Conservation (phyloP, 2,329 filamentous ascomycete genomes). For the Ophiosphaerella narmari region DNA sequence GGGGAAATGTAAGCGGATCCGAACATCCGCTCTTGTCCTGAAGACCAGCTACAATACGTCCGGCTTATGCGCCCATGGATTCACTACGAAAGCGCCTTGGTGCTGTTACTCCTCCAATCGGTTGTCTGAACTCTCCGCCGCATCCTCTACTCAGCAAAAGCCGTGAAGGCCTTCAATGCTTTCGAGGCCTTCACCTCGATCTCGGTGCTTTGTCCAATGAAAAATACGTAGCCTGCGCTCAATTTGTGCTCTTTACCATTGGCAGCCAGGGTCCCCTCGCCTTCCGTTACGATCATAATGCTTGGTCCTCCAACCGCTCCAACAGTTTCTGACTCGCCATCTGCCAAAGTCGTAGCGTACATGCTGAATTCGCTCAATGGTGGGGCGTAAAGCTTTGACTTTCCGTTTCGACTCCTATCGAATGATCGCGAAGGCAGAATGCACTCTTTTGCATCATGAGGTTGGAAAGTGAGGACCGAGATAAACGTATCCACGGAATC, state of each 20-base stretch:
- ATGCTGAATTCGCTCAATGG: constrained; percentile 75
- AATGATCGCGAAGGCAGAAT: constrained; percentile 58
- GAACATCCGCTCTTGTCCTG: constrained; percentile 9
- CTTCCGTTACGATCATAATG: constrained; percentile 66
- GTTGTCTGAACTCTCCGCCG: constrained; percentile 13
- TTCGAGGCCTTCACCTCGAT: constrained; percentile 52
- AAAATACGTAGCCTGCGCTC: constrained; percentile 68
- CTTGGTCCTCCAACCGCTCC: constrained; percentile 63
- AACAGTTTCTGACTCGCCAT: constrained; percentile 64
- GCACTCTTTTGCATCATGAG: constrained; percentile 63
- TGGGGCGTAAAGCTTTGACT: constrained; percentile 67
- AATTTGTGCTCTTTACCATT: constrained; percentile 59
- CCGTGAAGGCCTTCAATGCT: constrained; percentile 55
- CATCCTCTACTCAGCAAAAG: constrained; percentile 49
- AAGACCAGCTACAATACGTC: constrained; percentile 4
- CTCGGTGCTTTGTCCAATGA: constrained; percentile 64
- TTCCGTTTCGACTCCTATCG: constrained; percentile 60
- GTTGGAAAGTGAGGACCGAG: constrained; percentile 65
- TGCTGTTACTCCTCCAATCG: constrained; percentile 19
- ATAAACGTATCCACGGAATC: constrained; percentile 68
- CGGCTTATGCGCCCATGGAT: not conserved
- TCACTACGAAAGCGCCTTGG: not conserved
- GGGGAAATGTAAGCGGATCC: constrained; percentile 35
- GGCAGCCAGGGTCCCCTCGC: constrained; percentile 61
- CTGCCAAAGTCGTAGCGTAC: constrained; percentile 61